These are phyloP conservation scores for Pseudocercospora vitis DNA, from an alignment of 2,329 filamentous ascomycete species.

Conservation along the genomic window DNA sequence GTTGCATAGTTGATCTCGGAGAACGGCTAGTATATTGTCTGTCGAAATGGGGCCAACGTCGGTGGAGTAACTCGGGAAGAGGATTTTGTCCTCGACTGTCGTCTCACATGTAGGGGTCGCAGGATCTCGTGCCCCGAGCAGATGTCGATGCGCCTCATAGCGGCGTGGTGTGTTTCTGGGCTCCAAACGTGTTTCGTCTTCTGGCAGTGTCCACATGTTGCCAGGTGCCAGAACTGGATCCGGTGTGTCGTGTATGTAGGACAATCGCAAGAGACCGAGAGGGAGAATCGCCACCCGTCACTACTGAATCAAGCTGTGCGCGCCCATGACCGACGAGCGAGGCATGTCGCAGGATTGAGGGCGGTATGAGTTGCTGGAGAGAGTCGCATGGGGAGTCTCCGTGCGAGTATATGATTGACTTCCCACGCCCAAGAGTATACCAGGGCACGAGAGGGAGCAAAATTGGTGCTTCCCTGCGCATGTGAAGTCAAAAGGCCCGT, in stretches of 20 bases:
- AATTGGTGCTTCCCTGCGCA: background rate
- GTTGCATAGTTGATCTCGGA: constrained; percentile 19
- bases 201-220: background rate
- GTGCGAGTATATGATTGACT: constrained; percentile 6
- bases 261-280: constrained; percentile 4
- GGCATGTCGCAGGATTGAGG: background rate
- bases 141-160: background rate
- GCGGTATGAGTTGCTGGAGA: background rate
- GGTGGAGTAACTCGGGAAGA: constrained; percentile 17
- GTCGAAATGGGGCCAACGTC: constrained; percentile 16
- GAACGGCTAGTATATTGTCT: constrained; percentile 10
- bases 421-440: background rate
- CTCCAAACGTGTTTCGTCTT: background rate
- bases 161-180: background rate
- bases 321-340: background rate
- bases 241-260: background rate
- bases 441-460: constrained; percentile 1
- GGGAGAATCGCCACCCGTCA: background rate
- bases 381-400: background rate
- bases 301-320: background rate
- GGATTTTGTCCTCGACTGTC: constrained; percentile 9
- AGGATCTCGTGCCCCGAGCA: background rate
- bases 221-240: background rate
- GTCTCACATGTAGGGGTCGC: background rate
- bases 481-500: constrained; percentile 5